These are phyloP conservation scores for Pseudogymnoascus sp. DNA, from an alignment of 2,329 filamentous ascomycete genomes.

Conservation along the genomic window DNA sequence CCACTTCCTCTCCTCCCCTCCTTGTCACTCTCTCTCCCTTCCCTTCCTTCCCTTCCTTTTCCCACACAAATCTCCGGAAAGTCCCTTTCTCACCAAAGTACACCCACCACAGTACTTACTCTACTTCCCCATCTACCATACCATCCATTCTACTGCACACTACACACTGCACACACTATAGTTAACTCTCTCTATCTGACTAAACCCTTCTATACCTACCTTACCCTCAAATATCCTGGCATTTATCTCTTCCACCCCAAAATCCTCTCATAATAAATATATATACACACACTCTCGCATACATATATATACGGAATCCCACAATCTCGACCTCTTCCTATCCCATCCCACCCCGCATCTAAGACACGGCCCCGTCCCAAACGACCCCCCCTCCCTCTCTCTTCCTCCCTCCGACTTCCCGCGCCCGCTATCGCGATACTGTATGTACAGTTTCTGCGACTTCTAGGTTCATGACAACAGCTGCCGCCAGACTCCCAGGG, in stretches of 20 bases:
- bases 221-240: neutral
- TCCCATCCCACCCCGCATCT: neutral
- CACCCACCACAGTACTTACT: neutral
- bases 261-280: neutral
- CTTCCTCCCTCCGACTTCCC: neutral
- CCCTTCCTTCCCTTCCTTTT: neutral
- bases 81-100: neutral
- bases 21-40: neutral
- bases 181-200: neutral
- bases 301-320: neutral
- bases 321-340: neutral
- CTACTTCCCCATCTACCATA: neutral
- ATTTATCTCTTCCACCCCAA: neutral
- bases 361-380: neutral
- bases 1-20: neutral
- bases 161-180: neutral
- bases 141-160: neutral
- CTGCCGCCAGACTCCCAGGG: neutral
- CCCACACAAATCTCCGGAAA: neutral
- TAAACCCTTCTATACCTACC: neutral
- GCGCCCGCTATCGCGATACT: neutral
- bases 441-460: neutral
- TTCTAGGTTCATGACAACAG: neutral
- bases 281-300: neutral
- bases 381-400: neutral